Evolutionary conservation across 345 rosid species (phyloP), one percentile per base, ranked within the genome.

Genomic region (Geranium brycei): DNA sequence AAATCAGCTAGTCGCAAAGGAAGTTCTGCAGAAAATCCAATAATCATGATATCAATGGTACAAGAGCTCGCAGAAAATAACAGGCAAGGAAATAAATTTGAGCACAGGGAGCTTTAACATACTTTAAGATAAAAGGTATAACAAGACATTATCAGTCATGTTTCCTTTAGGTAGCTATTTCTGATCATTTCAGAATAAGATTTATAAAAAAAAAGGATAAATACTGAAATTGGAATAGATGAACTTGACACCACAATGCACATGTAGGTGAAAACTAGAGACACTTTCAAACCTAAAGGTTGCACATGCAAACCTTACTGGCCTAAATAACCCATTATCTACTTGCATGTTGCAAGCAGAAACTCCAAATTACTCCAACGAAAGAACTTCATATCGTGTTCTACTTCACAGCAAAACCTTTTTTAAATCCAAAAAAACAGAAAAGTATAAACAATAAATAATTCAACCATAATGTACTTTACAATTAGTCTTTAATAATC

Each of bases 1-100:
- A 88, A 95, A 81, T 95, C 96, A 66, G 99, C 99, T 70, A 87
- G 40, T 64, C 97, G 80, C 66, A 95, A 80, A 72, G 97, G 99
- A 73, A 95, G 87, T 69, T 91, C 99, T 95, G 80, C 74, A 71
- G 2, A 75, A 7, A 28, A 58, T 31, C 53, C 40, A 31, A 71
- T 10, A 56, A 19, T 64, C 47, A 66, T 40, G 73, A 58, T 11
- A 31, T 19, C 64, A 64, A 56, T 28, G 51, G 38, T 31, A 40
- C 17, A 47, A 69, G 40, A 69, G 12, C 18, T 4, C 31, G 23
- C 28, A 56, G 53, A 58, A 57, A 55, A 64, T 30, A 30, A 15
- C 14, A 13, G 59, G 17, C 31, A 19, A 59, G 11, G 15, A 47
- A 47, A 47, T 15, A 47, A 47, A 47, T 2, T 47, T 13, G 11